Conservation (phyloP, 352 stramenopile species). For the Thalassiosira oceanica region DNA sequence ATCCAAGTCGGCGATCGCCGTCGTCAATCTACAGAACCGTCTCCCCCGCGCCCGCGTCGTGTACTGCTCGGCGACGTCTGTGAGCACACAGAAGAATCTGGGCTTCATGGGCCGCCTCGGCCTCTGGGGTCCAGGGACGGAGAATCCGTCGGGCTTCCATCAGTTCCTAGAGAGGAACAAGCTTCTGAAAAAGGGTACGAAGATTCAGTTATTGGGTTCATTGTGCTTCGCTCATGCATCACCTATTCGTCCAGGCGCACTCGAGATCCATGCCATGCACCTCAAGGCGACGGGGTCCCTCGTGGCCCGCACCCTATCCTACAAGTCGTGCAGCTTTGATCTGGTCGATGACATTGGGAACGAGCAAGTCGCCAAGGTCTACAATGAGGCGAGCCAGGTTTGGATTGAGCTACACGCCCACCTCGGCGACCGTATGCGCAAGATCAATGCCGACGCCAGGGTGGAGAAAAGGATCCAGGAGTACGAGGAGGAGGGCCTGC, state of each 20-base stretch:
- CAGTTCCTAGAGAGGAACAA: conserved; percentile 64
- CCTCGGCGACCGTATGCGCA: not conserved
- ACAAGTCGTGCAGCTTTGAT: conserved; percentile 61
- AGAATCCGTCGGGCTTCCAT: conserved; percentile 58
- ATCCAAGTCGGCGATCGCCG: conserved; percentile 46
- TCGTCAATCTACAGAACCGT: conserved; percentile 71
- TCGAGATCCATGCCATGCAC: conserved; percentile 75
- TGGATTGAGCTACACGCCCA: not conserved
- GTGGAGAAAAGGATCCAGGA: too few relatives aligned
- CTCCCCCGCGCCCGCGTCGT: conserved; percentile 78
- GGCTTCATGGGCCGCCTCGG: conserved; percentile 80
- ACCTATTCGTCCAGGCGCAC: not conserved
- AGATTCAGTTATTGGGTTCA: conserved; percentile 19
- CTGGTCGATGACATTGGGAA: conserved; percentile 10
- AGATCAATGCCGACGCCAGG: too few relatives aligned
- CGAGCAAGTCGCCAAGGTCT: not conserved
- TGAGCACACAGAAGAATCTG: conserved; percentile 80
- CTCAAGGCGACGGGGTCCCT: conserved; percentile 73
- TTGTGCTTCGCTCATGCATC: not conserved
- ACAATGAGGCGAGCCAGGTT: not conserved
- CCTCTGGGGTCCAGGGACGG: conserved; percentile 70
- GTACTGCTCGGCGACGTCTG: conserved; percentile 83
- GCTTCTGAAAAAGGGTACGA: conserved; percentile 60
- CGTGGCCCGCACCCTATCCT: conserved; percentile 67
- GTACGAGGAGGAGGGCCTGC: not conserved